Evolutionary conservation across 768 basidiomycete species (phyloP), one percentile per base, ranked within the genome.

Genomic region (Filobasidium wieringae): DNA sequence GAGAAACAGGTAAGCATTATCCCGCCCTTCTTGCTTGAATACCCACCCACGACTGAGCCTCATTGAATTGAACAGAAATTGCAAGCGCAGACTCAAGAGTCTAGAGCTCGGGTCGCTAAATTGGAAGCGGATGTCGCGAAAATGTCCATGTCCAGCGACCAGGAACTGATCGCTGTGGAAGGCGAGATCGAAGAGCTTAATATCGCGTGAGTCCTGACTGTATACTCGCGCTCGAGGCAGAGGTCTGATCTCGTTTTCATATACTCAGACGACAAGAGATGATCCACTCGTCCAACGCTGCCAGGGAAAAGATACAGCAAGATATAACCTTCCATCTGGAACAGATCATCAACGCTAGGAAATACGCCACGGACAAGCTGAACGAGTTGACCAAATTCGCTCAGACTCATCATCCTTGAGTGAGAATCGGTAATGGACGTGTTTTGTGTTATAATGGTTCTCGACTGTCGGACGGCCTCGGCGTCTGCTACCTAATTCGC

Each of bases 41-140:
- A 19, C 11, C 15, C 2, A 29, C 11, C 17, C 7, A 2, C 12
- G 11, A 30, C 32, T 53, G 34, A 53, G 15, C 4, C 15, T 24
- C 17, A 15, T 30, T 45, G 29, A 7, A 12, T 29, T 17, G 32
- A 7, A 26, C 27, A 69, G 68, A 59, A 64, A 63, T 50, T 68
- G 1, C 56, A 66, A 33, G 45, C 58, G 32, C 68, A 72, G 22
- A 66, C 64, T 24, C 56, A 66, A 14, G 64, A 66, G 24, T 67
- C 68, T 27, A 70, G 71, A 24, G 56, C 58, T 31, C 63, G 60
- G 3, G 57, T 71, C 15, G 64, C 61, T 2, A 60, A 67, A 29
- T 62, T 72, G 41, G 70, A 73, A 54, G 61, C 54, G 24, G 69
- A 70, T 24, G 68, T 74, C 27, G 64, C 64, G 11, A 59, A 58